Conservation (phyloP, 495 filamentous ascomycete genomes). For the Pyrenopolyporus hunteri region DNA sequence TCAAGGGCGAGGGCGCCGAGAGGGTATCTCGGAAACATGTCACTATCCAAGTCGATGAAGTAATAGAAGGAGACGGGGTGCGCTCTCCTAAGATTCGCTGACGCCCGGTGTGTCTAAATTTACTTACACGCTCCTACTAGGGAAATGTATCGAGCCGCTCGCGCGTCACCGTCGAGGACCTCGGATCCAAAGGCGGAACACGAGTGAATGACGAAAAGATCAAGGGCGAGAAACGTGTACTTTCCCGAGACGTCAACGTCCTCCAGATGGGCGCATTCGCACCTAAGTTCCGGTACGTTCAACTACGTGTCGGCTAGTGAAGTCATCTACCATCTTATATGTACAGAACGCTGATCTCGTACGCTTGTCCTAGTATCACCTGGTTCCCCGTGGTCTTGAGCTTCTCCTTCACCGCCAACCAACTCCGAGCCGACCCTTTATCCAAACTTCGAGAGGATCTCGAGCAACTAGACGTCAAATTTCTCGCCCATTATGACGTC, state of each 20-base stretch:
- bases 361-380: constrained; percentile 60
- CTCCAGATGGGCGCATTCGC: constrained; percentile 71
- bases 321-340: background rate
- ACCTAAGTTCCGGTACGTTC: constrained; percentile 56
- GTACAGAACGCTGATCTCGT: constrained; percentile 8
- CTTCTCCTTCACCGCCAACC: constrained; percentile 80
- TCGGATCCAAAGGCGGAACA: constrained; percentile 80
- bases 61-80: constrained; percentile 75
- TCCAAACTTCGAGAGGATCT: constrained; percentile 67
- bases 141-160: constrained; percentile 67
- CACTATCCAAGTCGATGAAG: constrained; percentile 70
- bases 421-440: constrained; percentile 72
- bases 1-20: constrained; percentile 61
- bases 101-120: background rate
- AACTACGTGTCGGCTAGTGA: background rate
- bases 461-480: constrained; percentile 87
- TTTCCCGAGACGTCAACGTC: constrained; percentile 63
- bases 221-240: constrained; percentile 57
- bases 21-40: constrained; percentile 91
- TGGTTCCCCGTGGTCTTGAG: constrained; percentile 84
- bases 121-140: constrained; percentile 44
- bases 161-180: constrained; percentile 67
- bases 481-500: constrained; percentile 70
- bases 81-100: constrained; percentile 12
- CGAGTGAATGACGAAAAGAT: constrained; percentile 73